Percentiles rank a stretch among this genome's conserved stretches.
Conservation (phyloP, 768 basidiomycete genomes). For the Steccherinum ochraceum region DNA sequence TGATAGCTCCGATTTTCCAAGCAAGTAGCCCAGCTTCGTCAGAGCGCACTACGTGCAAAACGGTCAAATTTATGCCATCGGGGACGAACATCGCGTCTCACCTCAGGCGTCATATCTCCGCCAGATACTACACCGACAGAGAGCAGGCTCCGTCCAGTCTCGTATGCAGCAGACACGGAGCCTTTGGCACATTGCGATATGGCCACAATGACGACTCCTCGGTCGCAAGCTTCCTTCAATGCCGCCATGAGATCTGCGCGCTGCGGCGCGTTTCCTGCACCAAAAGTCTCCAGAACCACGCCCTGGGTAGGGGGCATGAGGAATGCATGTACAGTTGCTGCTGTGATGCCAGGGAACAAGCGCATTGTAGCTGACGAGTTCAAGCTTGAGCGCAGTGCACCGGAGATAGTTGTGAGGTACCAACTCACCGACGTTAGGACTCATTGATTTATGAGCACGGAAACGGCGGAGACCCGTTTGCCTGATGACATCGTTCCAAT, state of each 20-base stretch:
- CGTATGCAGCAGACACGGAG: conserved; percentile 78
- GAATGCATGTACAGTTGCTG: conserved; percentile 68
- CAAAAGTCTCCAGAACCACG: conserved; percentile 87
- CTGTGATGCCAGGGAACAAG: conserved; percentile 83
- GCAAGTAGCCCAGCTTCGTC: conserved; percentile 82
- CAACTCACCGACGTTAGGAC: conserved; percentile 66
- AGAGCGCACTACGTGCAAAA: conserved; percentile 63
- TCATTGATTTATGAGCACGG: conserved; percentile 76
- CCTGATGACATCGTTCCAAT: conserved; percentile 83
- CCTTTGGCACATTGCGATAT: conserved; percentile 90
- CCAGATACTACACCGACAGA: conserved; percentile 78
- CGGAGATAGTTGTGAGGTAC: background rate
- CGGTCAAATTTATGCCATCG: conserved; percentile 1
- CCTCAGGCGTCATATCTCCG: conserved; percentile 95
- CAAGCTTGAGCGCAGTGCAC: conserved; percentile 14
- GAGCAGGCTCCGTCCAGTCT: conserved; percentile 65
- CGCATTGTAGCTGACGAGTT: conserved; percentile 66
- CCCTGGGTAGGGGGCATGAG: conserved; percentile 69
- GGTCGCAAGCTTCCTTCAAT: conserved; percentile 73
- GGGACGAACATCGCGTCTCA: conserved; percentile 23
- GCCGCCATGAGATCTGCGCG: conserved; percentile 68
- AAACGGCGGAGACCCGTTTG: conserved; percentile 78
- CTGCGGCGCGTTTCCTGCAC: conserved; percentile 89
- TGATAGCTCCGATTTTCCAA: conserved; percentile 78
- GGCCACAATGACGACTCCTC: conserved; percentile 83